Conservation (phyloP, 805 yeast genomes). For the Yueomyces sp. region DNA sequence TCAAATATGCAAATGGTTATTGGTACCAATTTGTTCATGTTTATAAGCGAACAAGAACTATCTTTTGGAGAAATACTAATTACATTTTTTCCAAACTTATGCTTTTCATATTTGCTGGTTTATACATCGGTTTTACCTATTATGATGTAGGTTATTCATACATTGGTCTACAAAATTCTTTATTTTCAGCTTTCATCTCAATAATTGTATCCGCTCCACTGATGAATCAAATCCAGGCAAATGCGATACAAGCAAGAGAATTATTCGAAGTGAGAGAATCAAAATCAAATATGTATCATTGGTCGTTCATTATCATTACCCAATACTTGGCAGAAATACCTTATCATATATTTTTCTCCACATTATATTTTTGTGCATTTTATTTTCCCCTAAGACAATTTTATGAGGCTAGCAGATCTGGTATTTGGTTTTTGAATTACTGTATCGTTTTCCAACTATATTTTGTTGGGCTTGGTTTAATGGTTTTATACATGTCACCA, state of each 20-base stretch:
- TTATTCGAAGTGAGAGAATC: constrained; percentile 30
- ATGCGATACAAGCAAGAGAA: constrained; percentile 28
- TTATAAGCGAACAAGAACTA: constrained; percentile 11
- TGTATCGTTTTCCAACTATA: constrained; percentile 35
- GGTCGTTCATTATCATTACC: constrained; percentile 26
- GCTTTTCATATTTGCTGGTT: constrained; percentile 30
- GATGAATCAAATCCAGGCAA: constrained; percentile 28
- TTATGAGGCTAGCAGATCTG: constrained; percentile 24
- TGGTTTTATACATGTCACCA: constrained; percentile 19
- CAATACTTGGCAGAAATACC: constrained; percentile 27
- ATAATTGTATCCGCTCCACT: constrained; percentile 28
- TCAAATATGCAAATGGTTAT: constrained; percentile 14
- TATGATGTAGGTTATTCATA: constrained; percentile 36
- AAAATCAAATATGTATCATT: constrained; percentile 29
- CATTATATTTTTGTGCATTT: constrained; percentile 24
- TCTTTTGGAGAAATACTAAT: constrained; percentile 29
- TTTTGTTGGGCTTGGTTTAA: constrained; percentile 26
- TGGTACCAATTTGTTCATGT: constrained; percentile 25
- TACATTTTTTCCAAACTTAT: constrained; percentile 30
- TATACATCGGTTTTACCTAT: constrained; percentile 43
- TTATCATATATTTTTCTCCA: constrained; percentile 18
- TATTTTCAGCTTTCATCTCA: constrained; percentile 27
- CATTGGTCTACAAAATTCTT: constrained; percentile 27
- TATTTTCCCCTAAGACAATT: constrained; percentile 29
- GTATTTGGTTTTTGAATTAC: constrained; percentile 32